phyloP scores from a whole-genome alignment of 768 basidiomycete species.

The Rhodotorula graminis region DNA sequence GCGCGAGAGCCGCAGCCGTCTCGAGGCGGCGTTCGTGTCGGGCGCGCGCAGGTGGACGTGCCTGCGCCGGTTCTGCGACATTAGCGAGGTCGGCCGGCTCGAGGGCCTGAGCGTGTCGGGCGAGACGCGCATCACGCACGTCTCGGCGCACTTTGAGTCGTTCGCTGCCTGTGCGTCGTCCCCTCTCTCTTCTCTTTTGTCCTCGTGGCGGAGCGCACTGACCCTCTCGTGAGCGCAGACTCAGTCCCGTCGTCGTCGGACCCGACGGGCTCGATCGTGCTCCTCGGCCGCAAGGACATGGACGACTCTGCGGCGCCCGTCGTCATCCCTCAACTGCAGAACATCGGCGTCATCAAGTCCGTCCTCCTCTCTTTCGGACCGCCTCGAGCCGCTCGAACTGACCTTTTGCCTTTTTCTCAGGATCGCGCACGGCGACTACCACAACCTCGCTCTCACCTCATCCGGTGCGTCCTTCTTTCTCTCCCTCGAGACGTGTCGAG shows the following conservation, averaged over 20 bases:
- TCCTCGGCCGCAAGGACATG: conserved; percentile 55
- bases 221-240: conserved; percentile 7
- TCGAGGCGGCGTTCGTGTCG: conserved; percentile 45
- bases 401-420: conserved; percentile 47
- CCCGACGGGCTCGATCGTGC: conserved; percentile 46
- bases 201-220: not conserved
- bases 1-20: conserved; percentile 42
- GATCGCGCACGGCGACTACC: conserved; percentile 86
- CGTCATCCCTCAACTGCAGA: conserved; percentile 68
- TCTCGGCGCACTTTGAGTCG: conserved; percentile 75
- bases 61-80: conserved; percentile 29
- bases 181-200: not conserved
- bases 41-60: conserved; percentile 49
- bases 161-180: conserved; percentile 57
- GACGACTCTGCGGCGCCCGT: conserved; percentile 53
- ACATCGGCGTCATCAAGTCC: conserved; percentile 61
- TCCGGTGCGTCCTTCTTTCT: conserved; percentile 74
- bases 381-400: not conserved
- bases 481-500: conserved; percentile 47
- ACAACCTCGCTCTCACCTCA: conserved; percentile 75
- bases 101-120: conserved; percentile 16
- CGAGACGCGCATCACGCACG: conserved; percentile 51
- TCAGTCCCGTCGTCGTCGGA: conserved; percentile 62
- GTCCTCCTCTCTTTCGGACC: not conserved
- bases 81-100: conserved; percentile 21